These are phyloP conservation scores for Fonsecaea pedrosoi DNA, from an alignment of 2,329 filamentous ascomycete species.

Conservation along the genomic window DNA sequence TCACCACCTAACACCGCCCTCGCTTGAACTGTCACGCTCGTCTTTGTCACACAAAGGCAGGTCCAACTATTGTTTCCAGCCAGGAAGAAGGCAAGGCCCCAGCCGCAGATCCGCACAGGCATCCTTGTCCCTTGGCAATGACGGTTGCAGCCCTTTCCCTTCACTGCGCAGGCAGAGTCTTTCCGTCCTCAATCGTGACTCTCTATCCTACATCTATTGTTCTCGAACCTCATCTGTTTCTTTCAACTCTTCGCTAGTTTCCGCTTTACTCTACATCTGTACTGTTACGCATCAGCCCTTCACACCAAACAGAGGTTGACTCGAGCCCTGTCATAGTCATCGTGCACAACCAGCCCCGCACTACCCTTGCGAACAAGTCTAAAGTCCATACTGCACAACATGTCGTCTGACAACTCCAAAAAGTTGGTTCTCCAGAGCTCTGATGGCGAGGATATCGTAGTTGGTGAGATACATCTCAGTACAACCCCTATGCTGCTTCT, in stretches of 20 bases:
- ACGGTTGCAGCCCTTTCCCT: background rate
- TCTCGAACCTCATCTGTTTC: background rate
- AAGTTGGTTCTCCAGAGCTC: constrained; percentile 58
- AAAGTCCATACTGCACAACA: constrained; percentile 32
- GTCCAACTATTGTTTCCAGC: too few relatives aligned
- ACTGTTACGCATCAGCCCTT: constrained; percentile 1
- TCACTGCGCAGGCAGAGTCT: background rate
- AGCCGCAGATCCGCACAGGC: too few relatives aligned
- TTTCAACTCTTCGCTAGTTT: background rate
- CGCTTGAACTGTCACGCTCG: too few relatives aligned
- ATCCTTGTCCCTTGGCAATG: too few relatives aligned
- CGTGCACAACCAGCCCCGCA: constrained; percentile 1
- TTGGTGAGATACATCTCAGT: constrained; percentile 54
- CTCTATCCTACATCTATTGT: background rate
- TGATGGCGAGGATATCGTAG: constrained; percentile 56
- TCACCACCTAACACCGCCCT: too few relatives aligned
- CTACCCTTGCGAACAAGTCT: background rate
- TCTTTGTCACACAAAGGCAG: too few relatives aligned
- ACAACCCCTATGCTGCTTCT: constrained; percentile 4
- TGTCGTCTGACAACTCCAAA: constrained; percentile 38
- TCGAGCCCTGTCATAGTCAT: constrained; percentile 11
- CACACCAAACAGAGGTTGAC: constrained; percentile 10
- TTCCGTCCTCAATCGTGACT: background rate
- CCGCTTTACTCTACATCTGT: constrained; percentile 3
- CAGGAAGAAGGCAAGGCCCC: too few relatives aligned